Percentiles rank a stretch among this genome's conserved stretches.
Conservation (phyloP, 78 protist genomes). For the Paratrimastix pyriformis region DNA sequence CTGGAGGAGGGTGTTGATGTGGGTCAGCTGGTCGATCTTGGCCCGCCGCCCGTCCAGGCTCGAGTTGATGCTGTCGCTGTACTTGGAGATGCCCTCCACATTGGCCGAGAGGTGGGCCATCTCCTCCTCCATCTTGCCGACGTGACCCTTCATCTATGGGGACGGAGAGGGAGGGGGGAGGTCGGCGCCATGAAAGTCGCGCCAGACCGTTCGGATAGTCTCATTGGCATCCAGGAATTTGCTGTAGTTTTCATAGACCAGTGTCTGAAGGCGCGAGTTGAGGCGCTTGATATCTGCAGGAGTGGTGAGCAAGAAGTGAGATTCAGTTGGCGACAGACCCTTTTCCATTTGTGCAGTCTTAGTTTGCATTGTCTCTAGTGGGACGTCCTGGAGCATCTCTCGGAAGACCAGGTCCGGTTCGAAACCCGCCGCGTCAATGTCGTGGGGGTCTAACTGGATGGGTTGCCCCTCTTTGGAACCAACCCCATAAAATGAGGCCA, state of each 20-base stretch:
- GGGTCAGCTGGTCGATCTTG: constrained; percentile 55
- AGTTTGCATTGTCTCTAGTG: too few relatives aligned
- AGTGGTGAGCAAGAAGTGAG: background rate
- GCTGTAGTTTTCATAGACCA: constrained; percentile 88
- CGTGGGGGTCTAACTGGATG: too few relatives aligned
- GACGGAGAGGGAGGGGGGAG: background rate
- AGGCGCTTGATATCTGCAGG: constrained; percentile 52
- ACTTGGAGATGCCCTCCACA: constrained; percentile 48
- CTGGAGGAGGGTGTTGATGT: constrained; percentile 18
- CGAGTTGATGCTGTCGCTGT: constrained; percentile 42
- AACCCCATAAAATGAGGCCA: too few relatives aligned
- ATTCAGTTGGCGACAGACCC: too few relatives aligned
- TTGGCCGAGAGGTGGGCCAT: constrained; percentile 48
- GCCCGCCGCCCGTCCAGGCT: constrained; percentile 49
- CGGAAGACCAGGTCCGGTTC: too few relatives aligned
- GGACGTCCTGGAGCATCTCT: too few relatives aligned
- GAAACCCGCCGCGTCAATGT: too few relatives aligned
- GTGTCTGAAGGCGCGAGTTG: constrained; percentile 75
- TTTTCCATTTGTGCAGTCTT: too few relatives aligned
- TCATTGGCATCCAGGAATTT: constrained; percentile 86
- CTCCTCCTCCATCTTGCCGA: constrained; percentile 67
- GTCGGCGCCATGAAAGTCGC: background rate
- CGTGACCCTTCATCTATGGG: constrained; percentile 64
- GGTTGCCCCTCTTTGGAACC: too few relatives aligned
- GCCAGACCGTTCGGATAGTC: constrained; percentile 53